A percentile compares a stretch with the other conserved stretches of the same genome.
Evolutionary conservation across 495 filamentous ascomycete genomes (phyloP).

Genomic region (Hypomontagnella monticulosa): DNA sequence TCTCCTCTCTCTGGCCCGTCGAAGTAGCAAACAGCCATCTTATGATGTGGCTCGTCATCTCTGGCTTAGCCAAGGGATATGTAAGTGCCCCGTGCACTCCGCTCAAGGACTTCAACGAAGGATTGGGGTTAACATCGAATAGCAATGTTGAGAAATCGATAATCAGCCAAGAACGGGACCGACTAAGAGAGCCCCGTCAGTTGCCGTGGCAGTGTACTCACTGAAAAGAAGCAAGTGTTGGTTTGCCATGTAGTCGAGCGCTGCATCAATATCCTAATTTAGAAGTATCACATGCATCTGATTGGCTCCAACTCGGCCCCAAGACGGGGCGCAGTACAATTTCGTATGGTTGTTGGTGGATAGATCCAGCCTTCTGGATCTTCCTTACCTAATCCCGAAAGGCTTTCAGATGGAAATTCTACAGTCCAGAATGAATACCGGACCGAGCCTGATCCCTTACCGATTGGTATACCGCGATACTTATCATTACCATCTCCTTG

Average conservation of each 20-base stretch:
- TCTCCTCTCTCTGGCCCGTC: conserved; percentile 1
- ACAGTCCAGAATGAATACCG: too few relatives aligned
- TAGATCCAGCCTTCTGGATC: conserved; percentile 1
- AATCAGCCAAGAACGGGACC: conserved; percentile 19
- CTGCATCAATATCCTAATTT: conserved; percentile 26
- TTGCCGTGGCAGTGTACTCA: conserved; percentile 27
- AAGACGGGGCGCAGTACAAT: conserved; percentile 23
- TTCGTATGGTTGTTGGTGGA: conserved; percentile 6
- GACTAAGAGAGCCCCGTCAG: conserved; percentile 6
- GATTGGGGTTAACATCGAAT: conserved; percentile 10
- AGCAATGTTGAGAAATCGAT: neutral
- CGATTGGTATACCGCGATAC: neutral
- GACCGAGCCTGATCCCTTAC: conserved; percentile 2
- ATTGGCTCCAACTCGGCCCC: conserved; percentile 18
- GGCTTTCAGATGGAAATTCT: neutral
- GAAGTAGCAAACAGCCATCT: conserved; percentile 13
- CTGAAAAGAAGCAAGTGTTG: conserved; percentile 27
- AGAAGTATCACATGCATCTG: conserved; percentile 16
- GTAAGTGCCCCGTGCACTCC: conserved; percentile 10
- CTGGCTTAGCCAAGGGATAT: conserved; percentile 17
- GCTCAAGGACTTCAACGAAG: conserved; percentile 5
- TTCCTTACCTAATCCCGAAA: neutral
- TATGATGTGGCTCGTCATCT: conserved; percentile 21
- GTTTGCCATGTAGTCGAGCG: conserved; percentile 8
- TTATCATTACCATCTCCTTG: neutral